Base-by-base conservation (phyloP, 1,139 yeast species). In the Maudiozyma humilis region DNA sequence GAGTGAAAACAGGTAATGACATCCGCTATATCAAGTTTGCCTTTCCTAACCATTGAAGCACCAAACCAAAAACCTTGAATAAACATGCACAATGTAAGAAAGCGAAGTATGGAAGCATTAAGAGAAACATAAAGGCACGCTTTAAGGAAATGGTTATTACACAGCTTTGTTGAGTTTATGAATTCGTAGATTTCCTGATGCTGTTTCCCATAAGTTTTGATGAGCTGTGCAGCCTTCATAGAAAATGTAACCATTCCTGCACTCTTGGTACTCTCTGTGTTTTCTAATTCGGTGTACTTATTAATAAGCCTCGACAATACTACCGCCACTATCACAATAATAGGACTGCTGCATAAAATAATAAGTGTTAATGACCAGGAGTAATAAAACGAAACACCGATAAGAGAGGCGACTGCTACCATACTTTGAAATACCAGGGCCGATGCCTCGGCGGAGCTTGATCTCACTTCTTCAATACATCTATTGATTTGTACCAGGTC, bases 1-100 rank as follows among this genome's bases (percentile, higher is more conserved):
- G 95, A 74, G 55, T 87, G 80, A 56, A 91, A 87, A 30, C 94
- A 83, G 0, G 96, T 82, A 45, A 91, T 70, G 0, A 89, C 85
- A 34, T 78, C 73, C 14, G 82, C 81, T 1, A 86, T 67, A 1
- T 68, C 54, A 10, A 79, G 58, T 15, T 71, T 69, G 0, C 76
- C 76, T 3, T 64, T 60, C 36, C 66, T 64, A 3, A 87, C 80
- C 69, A 85, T 72, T 41, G 70, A 67, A 32, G 81, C 75, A 2
- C 97, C 98, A 64, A 80, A 89, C 84, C 94, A 88, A 55, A 89
- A 85, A 0, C 93, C 95, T 60, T 87, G 96, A 1, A 88, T 85
- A 68, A 89, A 88, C 79, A 87, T 81, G 56, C 79, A 59, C 32
- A 86, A 67, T 0, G 82, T 71, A 6, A 88, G 52, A 15, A 76